A percentile compares a stretch with the other conserved stretches of the same genome.
Conservation (phyloP, 495 filamentous ascomycete genomes). For the Podospora sp. region DNA sequence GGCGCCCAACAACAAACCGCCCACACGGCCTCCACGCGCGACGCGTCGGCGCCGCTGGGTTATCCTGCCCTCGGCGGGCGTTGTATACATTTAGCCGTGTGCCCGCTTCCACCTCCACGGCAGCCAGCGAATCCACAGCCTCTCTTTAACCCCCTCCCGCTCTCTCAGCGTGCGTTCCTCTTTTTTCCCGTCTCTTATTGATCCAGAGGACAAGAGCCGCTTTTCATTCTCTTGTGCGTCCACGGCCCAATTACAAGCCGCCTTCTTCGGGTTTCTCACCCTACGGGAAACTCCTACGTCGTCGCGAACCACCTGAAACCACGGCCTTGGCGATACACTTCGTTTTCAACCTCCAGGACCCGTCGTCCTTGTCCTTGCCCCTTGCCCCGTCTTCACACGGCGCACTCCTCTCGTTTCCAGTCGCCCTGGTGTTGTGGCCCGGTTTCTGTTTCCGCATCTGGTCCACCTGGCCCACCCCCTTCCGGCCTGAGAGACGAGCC, state of each 20-base stretch:
- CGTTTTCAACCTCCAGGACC: slow-evolving; percentile 19
- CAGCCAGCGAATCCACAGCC: slow-evolving; percentile 5
- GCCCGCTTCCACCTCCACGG: not conserved
- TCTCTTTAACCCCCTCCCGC: slow-evolving; percentile 9
- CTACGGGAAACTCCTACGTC: not conserved
- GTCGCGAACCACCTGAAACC: slow-evolving; percentile 17
- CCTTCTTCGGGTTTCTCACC: slow-evolving; percentile 1
- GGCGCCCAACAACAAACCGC: slow-evolving; percentile 19
- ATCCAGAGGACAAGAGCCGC: slow-evolving; percentile 16
- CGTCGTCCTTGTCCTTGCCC: not conserved
- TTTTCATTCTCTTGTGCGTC: slow-evolving; percentile 7
- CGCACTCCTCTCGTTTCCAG: slow-evolving; percentile 9
- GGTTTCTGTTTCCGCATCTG: slow-evolving; percentile 7
- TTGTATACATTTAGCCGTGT: slow-evolving; percentile 19
- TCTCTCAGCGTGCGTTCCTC: not conserved
- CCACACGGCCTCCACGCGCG: slow-evolving; percentile 16
- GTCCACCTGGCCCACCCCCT: not conserved
- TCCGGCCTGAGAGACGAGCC: not conserved
- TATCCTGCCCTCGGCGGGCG: not conserved
- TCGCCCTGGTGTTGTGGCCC: not conserved
- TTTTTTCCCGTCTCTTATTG: slow-evolving; percentile 15
- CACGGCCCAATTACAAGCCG: slow-evolving; percentile 7
- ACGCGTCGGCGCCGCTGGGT: slow-evolving; percentile 12
- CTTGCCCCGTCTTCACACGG: slow-evolving; percentile 2
- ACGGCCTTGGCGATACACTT: slow-evolving; percentile 24